Percentiles rank a stretch among this genome's conserved stretches.
Conservation (phyloP, 441 rosid species). For the Syzygium syzygioides region DNA sequence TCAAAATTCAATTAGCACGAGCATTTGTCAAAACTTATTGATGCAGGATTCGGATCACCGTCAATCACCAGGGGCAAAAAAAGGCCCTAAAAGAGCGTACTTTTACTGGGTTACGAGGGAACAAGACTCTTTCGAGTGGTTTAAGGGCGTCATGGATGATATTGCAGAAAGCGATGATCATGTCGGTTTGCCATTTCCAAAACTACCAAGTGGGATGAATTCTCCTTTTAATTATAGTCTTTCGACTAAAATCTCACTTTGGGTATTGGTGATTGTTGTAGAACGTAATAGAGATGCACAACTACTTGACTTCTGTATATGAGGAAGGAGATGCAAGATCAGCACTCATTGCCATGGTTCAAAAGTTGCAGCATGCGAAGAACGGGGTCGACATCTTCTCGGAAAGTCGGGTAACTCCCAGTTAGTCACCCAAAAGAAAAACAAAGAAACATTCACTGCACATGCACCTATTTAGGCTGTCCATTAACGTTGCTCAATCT, state of each 20-base stretch:
- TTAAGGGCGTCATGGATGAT: constrained; percentile 98
- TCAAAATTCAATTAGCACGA: background rate
- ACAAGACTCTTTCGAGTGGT: constrained; percentile 95
- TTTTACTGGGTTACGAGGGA: constrained; percentile 98
- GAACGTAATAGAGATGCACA: constrained; percentile 93
- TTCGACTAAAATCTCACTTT: background rate
- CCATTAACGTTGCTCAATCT: background rate
- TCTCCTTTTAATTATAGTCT: background rate
- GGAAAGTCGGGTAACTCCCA: constrained; percentile 59
- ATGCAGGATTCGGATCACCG: constrained; percentile 3
- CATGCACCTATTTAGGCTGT: background rate
- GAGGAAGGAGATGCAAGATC: constrained; percentile 98
- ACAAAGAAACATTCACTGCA: background rate
- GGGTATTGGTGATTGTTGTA: constrained; percentile 10
- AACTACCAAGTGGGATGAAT: background rate
- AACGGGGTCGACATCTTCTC: constrained; percentile 89
- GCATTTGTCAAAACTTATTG: background rate
- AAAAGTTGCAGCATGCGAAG: constrained; percentile 89
- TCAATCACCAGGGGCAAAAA: constrained; percentile 18
- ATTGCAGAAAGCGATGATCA: constrained; percentile 66
- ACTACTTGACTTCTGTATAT: constrained; percentile 88
- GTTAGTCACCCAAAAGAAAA: background rate
- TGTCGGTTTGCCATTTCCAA: constrained; percentile 24
- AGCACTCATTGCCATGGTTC: constrained; percentile 88
- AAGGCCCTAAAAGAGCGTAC: constrained; percentile 80